Base-by-base conservation (phyloP, 2,329 filamentous ascomycete genomes). In the Claviceps digitariae region DNA sequence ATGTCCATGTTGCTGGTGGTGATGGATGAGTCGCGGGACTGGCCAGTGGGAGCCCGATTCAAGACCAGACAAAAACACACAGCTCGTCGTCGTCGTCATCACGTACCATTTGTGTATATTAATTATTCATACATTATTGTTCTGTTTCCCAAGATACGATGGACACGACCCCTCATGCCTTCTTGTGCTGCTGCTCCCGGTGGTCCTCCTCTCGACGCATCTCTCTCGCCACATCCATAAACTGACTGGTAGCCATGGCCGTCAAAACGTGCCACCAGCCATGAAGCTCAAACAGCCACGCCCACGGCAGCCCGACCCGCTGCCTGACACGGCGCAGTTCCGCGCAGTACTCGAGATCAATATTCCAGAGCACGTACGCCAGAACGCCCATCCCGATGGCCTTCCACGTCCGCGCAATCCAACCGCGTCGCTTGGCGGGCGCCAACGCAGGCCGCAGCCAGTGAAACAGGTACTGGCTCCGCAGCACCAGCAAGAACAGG, bases 241-340 rank as follows among this genome's bases (percentile, higher is more conserved):
- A 70, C 48, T 62, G 61, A 25, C 70, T 71, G 4, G 78, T 77
- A 1, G 76, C 74, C 21, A 78, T 66, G 0, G 77, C 80, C 0
- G 79, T 83, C 27, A 81, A 65, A 17, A 83, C 64, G 58, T 83
- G 80, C 80, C 80, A 83, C 80, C 79, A 83, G 1, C 78, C 80
- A 59, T 83, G 80, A 15, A 82, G 60, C 64, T 83, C 80, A 4
- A 83, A 61, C 0, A 78, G 36, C 63, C 76, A 79, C 1, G 73
- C 75, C 72, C 70, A 78, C 0, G 79, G 79, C 45, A 80, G 61
- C 0, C 79, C 79, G 2, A 82, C 57, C 0, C 52, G 57, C 8
- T 66, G 64, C 49, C 77, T 73, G 12, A 74, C 57, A 0, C 57
- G 55, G 2, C 77, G 73, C 25, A 83, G 66, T 55, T 72, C 61